Percentiles rank a stretch among this genome's conserved stretches.
Conservation (phyloP, 202 grass and related monocot genomes). For the Saccharum hybrid region DNA sequence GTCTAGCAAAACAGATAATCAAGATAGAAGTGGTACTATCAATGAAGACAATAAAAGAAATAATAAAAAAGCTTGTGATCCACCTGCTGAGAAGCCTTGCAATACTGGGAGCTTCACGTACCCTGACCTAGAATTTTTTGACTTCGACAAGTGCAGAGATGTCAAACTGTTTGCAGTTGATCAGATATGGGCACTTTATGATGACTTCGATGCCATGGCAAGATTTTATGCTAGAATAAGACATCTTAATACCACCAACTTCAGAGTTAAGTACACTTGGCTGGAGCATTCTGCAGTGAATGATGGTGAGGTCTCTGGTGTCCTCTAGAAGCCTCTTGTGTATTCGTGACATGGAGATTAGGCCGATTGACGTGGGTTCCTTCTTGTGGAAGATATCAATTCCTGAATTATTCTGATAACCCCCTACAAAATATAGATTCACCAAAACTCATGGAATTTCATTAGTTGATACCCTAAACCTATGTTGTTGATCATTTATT, state of each 20-base stretch:
- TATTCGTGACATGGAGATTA: too few species aligned
- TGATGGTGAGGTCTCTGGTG: conserved; percentile 38
- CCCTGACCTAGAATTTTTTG: conserved; percentile 77
- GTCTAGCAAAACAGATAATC: conserved; percentile 35
- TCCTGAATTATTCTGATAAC: too few species aligned
- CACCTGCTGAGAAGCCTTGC: conserved; percentile 38
- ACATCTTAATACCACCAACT: conserved; percentile 42
- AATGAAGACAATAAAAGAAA: conserved; percentile 37
- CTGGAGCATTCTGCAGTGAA: conserved; percentile 68
- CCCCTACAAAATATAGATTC: too few species aligned
- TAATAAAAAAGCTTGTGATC: conserved; percentile 29
- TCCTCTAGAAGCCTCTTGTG: too few species aligned
- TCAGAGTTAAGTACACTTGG: conserved; percentile 73
- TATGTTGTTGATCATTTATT: too few species aligned
- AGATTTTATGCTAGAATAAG: conserved; percentile 77
- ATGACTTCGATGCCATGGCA: conserved; percentile 80
- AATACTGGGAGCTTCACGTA: conserved; percentile 46
- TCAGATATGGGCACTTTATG: conserved; percentile 93
- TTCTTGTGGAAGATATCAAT: too few species aligned
- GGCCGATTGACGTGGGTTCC: too few species aligned
- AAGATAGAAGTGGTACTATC: conserved; percentile 34
- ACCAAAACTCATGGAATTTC: too few species aligned
- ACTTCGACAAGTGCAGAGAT: conserved; percentile 64
- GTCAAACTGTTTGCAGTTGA: conserved; percentile 52
- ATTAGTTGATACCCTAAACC: too few species aligned